Conservation (phyloP, 164 flowering plant species). For the Macadamia integrifolia region DNA sequence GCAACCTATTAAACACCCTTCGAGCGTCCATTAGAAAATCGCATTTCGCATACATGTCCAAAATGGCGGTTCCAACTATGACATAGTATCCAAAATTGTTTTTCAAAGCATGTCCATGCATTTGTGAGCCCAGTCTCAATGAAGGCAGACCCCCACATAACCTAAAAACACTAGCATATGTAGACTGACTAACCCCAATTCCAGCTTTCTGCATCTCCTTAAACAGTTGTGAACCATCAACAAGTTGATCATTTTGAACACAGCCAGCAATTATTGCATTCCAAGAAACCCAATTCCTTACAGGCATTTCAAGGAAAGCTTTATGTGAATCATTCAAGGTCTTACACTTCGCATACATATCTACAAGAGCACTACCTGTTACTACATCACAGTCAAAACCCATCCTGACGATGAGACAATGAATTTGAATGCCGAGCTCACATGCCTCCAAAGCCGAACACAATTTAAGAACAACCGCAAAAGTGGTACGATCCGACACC, state of each 20-base stretch:
- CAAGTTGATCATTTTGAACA: slow-evolving; percentile 4
- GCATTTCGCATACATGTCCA: slow-evolving; percentile 8
- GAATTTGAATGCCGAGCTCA: slow-evolving; percentile 6
- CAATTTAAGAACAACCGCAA: slow-evolving; percentile 1
- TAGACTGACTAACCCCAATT: slow-evolving; percentile 1
- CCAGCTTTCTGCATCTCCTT: slow-evolving; percentile 5
- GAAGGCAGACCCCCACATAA: slow-evolving; percentile 1
- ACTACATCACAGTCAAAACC: slow-evolving; percentile 6
- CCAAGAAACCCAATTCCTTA: no score
- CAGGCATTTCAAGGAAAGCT: no score
- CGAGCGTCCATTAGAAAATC: background rate
- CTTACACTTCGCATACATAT: no score
- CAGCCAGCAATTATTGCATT: background rate
- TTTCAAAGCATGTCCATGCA: slow-evolving; percentile 5
- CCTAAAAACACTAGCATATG: slow-evolving; percentile 7
- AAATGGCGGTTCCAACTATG: slow-evolving; percentile 1
- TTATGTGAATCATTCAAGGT: no score
- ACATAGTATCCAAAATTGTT: background rate
- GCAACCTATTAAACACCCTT: slow-evolving; percentile 5
- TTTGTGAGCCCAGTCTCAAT: slow-evolving; percentile 3
- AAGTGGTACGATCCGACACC: slow-evolving; percentile 23
- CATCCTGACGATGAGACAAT: background rate
- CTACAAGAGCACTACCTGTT: slow-evolving; percentile 3
- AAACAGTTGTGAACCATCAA: slow-evolving; percentile 1
- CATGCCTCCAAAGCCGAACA: background rate